Conservation (phyloP, 2,329 filamentous ascomycete genomes). For the Epichloe bromicola region DNA sequence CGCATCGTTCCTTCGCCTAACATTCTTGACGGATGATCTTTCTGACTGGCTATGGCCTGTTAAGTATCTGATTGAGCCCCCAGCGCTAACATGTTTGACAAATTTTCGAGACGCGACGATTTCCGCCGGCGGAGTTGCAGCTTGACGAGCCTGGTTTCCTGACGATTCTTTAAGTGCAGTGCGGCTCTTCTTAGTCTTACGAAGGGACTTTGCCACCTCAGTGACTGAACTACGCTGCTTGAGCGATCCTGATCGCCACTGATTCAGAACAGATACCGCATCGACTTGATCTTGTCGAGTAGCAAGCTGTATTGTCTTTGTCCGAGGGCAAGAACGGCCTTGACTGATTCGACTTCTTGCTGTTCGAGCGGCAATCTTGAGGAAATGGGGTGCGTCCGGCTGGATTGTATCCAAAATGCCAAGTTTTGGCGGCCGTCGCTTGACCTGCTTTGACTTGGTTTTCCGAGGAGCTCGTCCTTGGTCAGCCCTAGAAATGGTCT, state of each 20-base stretch:
- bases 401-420: slow-evolving; percentile 50
- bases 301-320: slow-evolving; percentile 47
- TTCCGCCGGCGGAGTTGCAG: background rate
- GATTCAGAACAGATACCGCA: slow-evolving; percentile 35
- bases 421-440: slow-evolving; percentile 30
- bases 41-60: background rate
- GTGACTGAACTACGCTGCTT: slow-evolving; percentile 26
- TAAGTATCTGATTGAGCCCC: slow-evolving; percentile 16
- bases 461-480: background rate
- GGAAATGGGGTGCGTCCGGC: slow-evolving; percentile 39
- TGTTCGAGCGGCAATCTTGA: slow-evolving; percentile 48
- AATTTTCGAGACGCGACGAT: slow-evolving; percentile 11
- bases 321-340: slow-evolving; percentile 41
- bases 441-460: background rate
- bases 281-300: slow-evolving; percentile 48
- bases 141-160: slow-evolving; percentile 8
- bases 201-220: slow-evolving; percentile 8
- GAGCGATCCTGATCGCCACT: slow-evolving; percentile 44
- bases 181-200: slow-evolving; percentile 2
- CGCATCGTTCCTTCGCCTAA: background rate
- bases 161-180: slow-evolving; percentile 12
- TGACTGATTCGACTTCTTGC: slow-evolving; percentile 32
- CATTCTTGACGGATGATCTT: background rate
- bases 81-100: slow-evolving; percentile 16
- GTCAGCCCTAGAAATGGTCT: background rate